Evolutionary conservation across 306 rosid genomes (phyloP), one percentile per base, ranked within the genome.

Genomic region (Phaseolus lunatus): DNA sequence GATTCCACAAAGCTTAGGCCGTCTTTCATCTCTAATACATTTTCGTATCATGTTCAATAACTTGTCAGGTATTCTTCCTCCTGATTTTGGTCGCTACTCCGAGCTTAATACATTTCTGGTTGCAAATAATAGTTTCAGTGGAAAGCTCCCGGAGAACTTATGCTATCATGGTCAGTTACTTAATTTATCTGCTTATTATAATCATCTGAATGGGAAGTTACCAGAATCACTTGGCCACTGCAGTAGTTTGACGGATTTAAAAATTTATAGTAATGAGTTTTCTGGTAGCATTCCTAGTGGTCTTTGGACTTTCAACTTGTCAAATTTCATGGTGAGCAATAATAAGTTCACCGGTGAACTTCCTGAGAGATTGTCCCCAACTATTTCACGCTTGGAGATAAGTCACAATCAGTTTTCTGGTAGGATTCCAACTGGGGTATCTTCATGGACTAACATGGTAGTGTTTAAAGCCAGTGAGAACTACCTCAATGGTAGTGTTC

Each of bases 221-320:
- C 96, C 98, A 5, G 54, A 85, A 63, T 85, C 89, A 14, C 87
- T 93, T 14, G 92, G 87, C 63, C 84, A 67, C 19, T 93, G 98
- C 57, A 70, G 43, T 10, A 72, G 80, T 70, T 67, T 91, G 70
- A 0, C 1, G 2, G 31, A 37, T 1, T 16, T 91, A 15, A 78
- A 26, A 18, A 78, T 91, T 76, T 5, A 23, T 1, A 63, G 45
- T 0, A 93, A 93, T 65, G 76, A 44, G 35, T 70, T 91, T 44
- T 84, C 77, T 19, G 95, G 96, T 45, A 41, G 50, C n/a, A 74
- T 91, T 76, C 98, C 96, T 18, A 76, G 50, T 24, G 93, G 93
- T n/a, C 49, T 91, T 66, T 93, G 98, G 98, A 88, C 73, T 37
- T 15, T 11, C 20, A 87, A 76, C 18, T 41, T 88, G 87, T 29